Percentiles rank a stretch among this genome's conserved stretches.
Evolutionary conservation across 306 rosid genomes (phyloP).

Genomic region (Cucurbita moschata): DNA sequence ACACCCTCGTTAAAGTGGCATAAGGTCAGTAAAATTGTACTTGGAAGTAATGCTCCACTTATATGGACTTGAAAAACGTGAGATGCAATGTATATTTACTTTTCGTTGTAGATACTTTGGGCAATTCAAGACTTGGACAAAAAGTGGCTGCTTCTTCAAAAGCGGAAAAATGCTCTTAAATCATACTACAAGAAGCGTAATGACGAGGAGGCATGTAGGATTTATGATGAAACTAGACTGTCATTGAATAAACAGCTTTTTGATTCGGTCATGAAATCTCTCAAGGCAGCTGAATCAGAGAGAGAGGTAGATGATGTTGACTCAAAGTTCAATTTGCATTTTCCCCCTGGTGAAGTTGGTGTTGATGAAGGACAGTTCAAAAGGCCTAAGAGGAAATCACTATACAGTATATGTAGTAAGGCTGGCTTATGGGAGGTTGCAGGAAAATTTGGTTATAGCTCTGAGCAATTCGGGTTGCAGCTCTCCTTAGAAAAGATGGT

Average conservation of each 20-base stretch:
- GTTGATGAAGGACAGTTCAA: slow-evolving; percentile 91
- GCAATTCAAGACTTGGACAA: slow-evolving; percentile 81
- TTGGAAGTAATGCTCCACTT: not conserved
- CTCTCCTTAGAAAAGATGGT: slow-evolving; percentile 62
- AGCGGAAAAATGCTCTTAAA: slow-evolving; percentile 79
- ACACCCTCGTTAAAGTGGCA: slow-evolving; percentile 72
- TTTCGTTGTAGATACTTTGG: slow-evolving; percentile 64
- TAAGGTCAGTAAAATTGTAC: slow-evolving; percentile 36
- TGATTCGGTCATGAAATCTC: slow-evolving; percentile 75
- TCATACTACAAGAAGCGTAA: slow-evolving; percentile 60
- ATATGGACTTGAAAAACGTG: not conserved
- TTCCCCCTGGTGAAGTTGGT: slow-evolving; percentile 87
- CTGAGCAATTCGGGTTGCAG: slow-evolving; percentile 89
- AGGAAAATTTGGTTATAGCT: slow-evolving; percentile 80
- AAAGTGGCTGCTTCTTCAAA: slow-evolving; percentile 91
- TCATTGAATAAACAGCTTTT: slow-evolving; percentile 56
- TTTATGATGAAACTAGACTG: slow-evolving; percentile 65
- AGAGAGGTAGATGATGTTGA: slow-evolving; percentile 98
- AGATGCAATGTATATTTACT: slow-evolving; percentile 6
- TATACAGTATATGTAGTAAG: slow-evolving; percentile 57
- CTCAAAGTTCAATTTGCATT: slow-evolving; percentile 90
- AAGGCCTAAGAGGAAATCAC: slow-evolving; percentile 84
- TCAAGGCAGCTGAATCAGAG: slow-evolving; percentile 90
- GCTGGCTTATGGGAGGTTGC: slow-evolving; percentile 98
- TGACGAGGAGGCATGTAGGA: slow-evolving; percentile 76